These are phyloP conservation scores for Cutaneotrichosporon curvatum DNA, from an alignment of 1,284 basidiomycete species.

Conservation along the genomic window DNA sequence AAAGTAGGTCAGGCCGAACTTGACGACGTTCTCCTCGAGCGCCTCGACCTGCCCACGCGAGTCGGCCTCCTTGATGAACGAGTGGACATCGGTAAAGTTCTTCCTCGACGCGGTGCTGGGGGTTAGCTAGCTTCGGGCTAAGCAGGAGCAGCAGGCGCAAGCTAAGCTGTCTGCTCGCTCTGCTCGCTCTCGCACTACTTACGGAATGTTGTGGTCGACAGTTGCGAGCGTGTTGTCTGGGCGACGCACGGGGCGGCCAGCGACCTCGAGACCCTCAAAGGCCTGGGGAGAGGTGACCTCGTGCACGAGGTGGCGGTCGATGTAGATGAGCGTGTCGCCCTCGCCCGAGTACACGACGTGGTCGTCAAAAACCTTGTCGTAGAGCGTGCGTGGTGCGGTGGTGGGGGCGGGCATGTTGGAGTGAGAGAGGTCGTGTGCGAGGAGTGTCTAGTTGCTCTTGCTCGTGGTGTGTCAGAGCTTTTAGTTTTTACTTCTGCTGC, in stretches of 20 bases:
- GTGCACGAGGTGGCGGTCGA: conserved; percentile 91
- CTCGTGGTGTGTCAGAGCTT: too few species aligned
- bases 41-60: conserved; percentile 85
- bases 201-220: conserved; percentile 95
- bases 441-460: too few species aligned
- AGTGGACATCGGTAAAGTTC: conserved; percentile 64
- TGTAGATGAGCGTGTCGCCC: conserved; percentile 82
- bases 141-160: too few species aligned
- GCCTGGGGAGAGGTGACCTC: conserved; percentile 96
- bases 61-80: conserved; percentile 82
- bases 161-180: too few species aligned
- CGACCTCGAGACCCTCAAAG: conserved; percentile 85
- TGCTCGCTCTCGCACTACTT: conserved; percentile 42
- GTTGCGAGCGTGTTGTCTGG: conserved; percentile 93
- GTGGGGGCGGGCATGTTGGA: conserved; percentile 16
- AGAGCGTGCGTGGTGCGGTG: conserved; percentile 67
- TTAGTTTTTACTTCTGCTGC: too few species aligned
- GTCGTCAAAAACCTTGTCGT: conserved; percentile 95
- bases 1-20: conserved; percentile 91
- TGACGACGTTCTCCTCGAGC: conserved; percentile 89
- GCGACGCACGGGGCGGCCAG: conserved; percentile 72
- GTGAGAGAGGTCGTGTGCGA: too few species aligned
- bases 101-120: conserved; percentile 75
- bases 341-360: conserved; percentile 77
- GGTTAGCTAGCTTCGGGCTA: conserved; percentile 1